These are phyloP conservation scores for Torrubiella hemipterigena DNA, from an alignment of 2,329 filamentous ascomycete species.

Conservation along the genomic window DNA sequence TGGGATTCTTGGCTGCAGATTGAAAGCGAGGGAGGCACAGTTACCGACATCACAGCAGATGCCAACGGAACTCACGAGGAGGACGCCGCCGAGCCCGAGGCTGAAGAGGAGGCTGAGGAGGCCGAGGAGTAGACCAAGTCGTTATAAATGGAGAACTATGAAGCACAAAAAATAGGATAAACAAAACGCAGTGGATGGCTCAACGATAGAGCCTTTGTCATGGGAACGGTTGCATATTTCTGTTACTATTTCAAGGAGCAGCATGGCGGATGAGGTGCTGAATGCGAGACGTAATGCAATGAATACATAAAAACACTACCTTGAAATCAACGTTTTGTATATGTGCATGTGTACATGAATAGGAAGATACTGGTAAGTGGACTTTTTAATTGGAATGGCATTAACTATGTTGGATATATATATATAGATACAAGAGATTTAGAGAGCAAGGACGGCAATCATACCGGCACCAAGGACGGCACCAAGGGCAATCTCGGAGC, in stretches of 20 bases:
- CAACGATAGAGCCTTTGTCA: constrained; percentile 1
- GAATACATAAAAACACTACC: too few relatives aligned
- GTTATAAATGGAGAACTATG: constrained; percentile 11
- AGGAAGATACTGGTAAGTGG: too few relatives aligned
- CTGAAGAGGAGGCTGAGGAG: constrained; percentile 11
- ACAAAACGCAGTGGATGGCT: constrained; percentile 3
- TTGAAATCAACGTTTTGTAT: too few relatives aligned
- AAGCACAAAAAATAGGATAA: constrained; percentile 10
- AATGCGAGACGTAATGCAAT: too few relatives aligned
- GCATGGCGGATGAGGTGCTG: too few relatives aligned
- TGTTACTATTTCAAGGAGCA: too few relatives aligned
- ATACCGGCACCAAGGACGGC: constrained; percentile 18
- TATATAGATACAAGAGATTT: too few relatives aligned
- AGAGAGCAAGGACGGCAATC: constrained; percentile 16
- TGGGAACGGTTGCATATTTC: too few relatives aligned
- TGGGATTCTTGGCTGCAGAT: constrained; percentile 85
- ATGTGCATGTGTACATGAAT: too few relatives aligned
- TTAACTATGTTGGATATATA: too few relatives aligned
- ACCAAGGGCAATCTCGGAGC: constrained; percentile 15
- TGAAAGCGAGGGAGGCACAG: constrained; percentile 56
- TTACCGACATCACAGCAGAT: not conserved
- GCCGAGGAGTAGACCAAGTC: constrained; percentile 12
- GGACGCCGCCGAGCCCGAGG: constrained; percentile 11
- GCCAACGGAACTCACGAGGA: constrained; percentile 9
- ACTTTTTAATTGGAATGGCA: too few relatives aligned